Base-by-base conservation (phyloP, 345 rosid genomes). In the Brassica cretica region DNA sequence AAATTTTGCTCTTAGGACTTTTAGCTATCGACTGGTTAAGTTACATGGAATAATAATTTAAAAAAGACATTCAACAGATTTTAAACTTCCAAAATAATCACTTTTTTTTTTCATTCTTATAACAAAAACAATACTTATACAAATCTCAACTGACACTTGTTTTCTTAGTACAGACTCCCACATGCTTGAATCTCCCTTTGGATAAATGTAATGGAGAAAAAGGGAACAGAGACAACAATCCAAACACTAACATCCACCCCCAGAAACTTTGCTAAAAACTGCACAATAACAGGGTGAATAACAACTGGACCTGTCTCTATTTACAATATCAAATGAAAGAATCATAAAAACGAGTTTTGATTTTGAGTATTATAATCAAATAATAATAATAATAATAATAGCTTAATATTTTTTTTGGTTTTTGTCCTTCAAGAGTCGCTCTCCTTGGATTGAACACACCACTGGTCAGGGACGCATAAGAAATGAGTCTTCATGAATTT, bases 401-500 rank as follows among this genome's bases (percentile, higher is more conserved):
- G 44, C 66, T 65, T 67, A 3, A 46, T 12, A 6, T 30, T 66
- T 58, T 16, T 32, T 51, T 58, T 44, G n/a, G n/a, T 61, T 32
- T 41, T 25, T 56, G 21, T 25, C 32, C 2, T 76, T 15, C 41
- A 68, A 15, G 33, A 37, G 63, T 58, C 68, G 4, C 32, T 44
- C 70, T 70, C 59, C 68, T 66, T 76, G 49, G 74, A 46, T 63
- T 51, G 56, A n/a, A 51, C 56, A 83, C 98, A 95, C 99, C 99
- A 95, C 8, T 85, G 82, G 64, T 95, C 98, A 0, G 99, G 99
- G 39, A 95, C 96, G 16, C 96, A 87, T 71, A 89, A 82, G 84
- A 95, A 93, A 81, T 95, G 84, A 0, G 86, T 86, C n/a, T 92
- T 84, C 91, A 95, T 91, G 82, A 93, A 95, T 78, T 91, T 95